A percentile compares a stretch with the other conserved stretches of the same genome.
Conservation (phyloP, 768 basidiomycete genomes). For the Suillus placidus region DNA sequence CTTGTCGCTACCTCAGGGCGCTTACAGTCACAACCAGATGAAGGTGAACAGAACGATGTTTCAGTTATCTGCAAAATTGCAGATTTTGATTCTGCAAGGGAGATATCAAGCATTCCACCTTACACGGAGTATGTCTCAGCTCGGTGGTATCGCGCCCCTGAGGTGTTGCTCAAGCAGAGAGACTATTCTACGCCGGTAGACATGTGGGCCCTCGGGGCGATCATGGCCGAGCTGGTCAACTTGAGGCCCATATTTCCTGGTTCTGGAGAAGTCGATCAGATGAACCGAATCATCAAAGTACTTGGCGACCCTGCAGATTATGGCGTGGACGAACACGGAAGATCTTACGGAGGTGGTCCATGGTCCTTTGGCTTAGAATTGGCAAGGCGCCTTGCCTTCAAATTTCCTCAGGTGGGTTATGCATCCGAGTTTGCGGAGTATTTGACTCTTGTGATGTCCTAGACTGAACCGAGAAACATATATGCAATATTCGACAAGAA, state of each 20-base stretch:
- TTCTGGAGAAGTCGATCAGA: conserved; percentile 89
- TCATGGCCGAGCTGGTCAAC: conserved; percentile 96
- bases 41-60: conserved; percentile 85
- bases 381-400: conserved; percentile 82
- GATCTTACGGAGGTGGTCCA: conserved; percentile 78
- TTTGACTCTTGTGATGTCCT: conserved; percentile 15
- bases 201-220: conserved; percentile 99
- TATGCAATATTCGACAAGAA: conserved; percentile 74
- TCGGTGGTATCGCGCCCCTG: conserved; percentile 99
- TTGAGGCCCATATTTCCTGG: conserved; percentile 96
- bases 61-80: conserved; percentile 96
- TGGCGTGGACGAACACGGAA: conserved; percentile 70
- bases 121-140: conserved; percentile 99
- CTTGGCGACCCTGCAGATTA: conserved; percentile 91
- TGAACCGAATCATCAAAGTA: conserved; percentile 84
- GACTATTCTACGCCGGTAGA: conserved; percentile 98
- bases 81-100: conserved; percentile 95
- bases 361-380: conserved; percentile 87
- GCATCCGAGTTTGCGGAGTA: background rate
- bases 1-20: conserved; percentile 98
- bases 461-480: conserved; percentile 72
- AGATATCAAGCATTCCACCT: conserved; percentile 84
- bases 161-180: conserved; percentile 86
- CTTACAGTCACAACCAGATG: conserved; percentile 61
- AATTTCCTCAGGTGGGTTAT: conserved; percentile 79